Base-by-base conservation (phyloP, 768 basidiomycete species). In the Mycena capillaripes region DNA sequence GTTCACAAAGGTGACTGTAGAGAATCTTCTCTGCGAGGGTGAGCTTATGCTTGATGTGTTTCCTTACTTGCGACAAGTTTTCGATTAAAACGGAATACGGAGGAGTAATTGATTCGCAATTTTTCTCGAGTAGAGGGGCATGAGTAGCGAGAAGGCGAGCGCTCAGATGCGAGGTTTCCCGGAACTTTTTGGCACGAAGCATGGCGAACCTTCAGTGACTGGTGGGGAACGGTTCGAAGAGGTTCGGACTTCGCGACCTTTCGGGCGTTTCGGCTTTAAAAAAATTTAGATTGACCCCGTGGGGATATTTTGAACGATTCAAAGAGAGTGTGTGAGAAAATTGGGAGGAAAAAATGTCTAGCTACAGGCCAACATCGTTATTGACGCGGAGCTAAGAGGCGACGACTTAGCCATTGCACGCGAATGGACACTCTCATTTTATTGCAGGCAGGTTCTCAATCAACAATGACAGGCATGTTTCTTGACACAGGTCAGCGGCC, bases 21-120 rank as follows among this genome's bases (percentile, higher is more conserved):
- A 99, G 87, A 50, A 99, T 97, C 87, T 99, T 99, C 83, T 99
- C 98, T 25, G 97, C 93, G n/a, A 99, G 87, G 3, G 97, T 96
- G 65, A 99, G 84, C 42, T 97, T 97, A 64, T 92, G 86, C 75
- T 90, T 86, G 75, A 99, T 87, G 53, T 94, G 82, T 65, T 87
- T 80, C 52, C 94, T 90, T 63, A 96, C 95, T 62, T 82, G 82
- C 63, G 89, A 85, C 66, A 98, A 89, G 58, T 93, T 97, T 75
- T 87, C 78, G 38, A 94, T 86, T 42, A 99, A 86, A 46, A 82
- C 81, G 2, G 88, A 71, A 82, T 98, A 99, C 16, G 96, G 95
- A 23, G 97, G 97, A 17, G 92, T 96, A 75, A 98, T 95, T 6
- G 93, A 84, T 48, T 81, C 74, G 76, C 85, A 88, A 63, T 86